phyloP scores from a whole-genome alignment of 108 stramenopile genomes.

The Skeletonema costatum region DNA sequence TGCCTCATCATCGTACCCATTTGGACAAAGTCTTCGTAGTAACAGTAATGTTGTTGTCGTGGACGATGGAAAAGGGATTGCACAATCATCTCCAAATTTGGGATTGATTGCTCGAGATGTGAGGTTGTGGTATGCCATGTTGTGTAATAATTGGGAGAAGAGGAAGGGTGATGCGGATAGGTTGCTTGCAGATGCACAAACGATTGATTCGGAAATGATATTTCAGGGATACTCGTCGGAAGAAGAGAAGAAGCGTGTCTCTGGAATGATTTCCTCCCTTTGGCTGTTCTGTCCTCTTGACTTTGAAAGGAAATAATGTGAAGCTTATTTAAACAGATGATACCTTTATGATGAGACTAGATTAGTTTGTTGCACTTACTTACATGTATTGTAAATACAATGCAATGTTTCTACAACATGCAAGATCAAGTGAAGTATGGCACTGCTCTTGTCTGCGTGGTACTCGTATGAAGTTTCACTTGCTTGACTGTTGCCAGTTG shows the following conservation, averaged over 20 bases:
- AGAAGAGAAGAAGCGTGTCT: constrained; percentile 7
- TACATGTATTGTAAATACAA: too few relatives aligned
- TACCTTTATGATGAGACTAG: background rate
- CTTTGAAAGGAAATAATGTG: constrained; percentile 10
- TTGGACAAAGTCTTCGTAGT: constrained; percentile 27
- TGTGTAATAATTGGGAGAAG: constrained; percentile 82
- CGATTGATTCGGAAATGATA: constrained; percentile 51
- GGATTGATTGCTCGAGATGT: constrained; percentile 63
- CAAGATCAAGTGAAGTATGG: too few relatives aligned
- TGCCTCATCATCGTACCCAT: constrained; percentile 45
- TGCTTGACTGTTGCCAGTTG: too few relatives aligned
- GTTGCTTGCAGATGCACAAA: constrained; percentile 42
- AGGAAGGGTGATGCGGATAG: constrained; percentile 69
- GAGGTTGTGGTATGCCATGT: constrained; percentile 49
- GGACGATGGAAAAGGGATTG: constrained; percentile 26
- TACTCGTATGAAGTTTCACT: too few relatives aligned
- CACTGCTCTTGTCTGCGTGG: too few relatives aligned
- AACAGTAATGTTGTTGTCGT: background rate
- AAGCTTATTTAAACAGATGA: background rate
- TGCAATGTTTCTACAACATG: too few relatives aligned
- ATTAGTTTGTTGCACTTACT: too few relatives aligned
- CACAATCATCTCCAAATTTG: constrained; percentile 46
- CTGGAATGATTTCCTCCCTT: constrained; percentile 33
- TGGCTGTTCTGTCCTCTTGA: constrained; percentile 38
- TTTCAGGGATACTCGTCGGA: constrained; percentile 31